phyloP scores from a whole-genome alignment of 352 stramenopile genomes.

The Phytopythium oedochilum region DNA sequence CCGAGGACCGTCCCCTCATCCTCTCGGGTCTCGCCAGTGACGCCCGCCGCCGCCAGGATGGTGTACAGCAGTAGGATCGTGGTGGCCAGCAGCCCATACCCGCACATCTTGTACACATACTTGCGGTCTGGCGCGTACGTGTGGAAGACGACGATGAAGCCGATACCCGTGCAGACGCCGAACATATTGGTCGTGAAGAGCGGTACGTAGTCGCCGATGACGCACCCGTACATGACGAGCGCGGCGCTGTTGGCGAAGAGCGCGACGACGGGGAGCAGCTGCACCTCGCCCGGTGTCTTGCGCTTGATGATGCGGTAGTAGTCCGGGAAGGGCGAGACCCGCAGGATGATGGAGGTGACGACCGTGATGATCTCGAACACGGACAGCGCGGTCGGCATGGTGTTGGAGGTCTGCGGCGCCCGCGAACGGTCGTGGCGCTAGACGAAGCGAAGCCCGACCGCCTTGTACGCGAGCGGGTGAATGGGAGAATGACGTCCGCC shows the following conservation, averaged over 20 bases:
- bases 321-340: conserved; percentile 1
- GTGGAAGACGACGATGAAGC: conserved; percentile 20
- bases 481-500: neutral
- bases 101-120: conserved; percentile 12
- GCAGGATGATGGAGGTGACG: conserved; percentile 5
- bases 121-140: conserved; percentile 14
- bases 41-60: conserved; percentile 11
- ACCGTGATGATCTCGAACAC: conserved; percentile 10
- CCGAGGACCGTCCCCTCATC: conserved; percentile 11
- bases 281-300: neutral
- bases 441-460: neutral
- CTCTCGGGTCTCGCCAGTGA: conserved; percentile 7
- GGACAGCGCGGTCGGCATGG: conserved; percentile 12
- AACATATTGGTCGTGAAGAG: conserved; percentile 21
- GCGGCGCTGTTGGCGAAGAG: conserved; percentile 1
- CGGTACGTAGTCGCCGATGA: conserved; percentile 14
- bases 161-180: conserved; percentile 15
- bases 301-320: conserved; percentile 5
- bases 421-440: neutral
- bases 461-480: neutral
- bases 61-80: conserved; percentile 13
- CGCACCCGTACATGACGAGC: conserved; percentile 2
- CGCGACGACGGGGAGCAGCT: neutral
- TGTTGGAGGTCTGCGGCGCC: neutral
- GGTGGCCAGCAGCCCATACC: neutral